Percentiles rank a stretch among this genome's conserved stretches.
Evolutionary conservation across 768 basidiomycete genomes (phyloP).

Genomic region (Filobasidium wieringae): DNA sequence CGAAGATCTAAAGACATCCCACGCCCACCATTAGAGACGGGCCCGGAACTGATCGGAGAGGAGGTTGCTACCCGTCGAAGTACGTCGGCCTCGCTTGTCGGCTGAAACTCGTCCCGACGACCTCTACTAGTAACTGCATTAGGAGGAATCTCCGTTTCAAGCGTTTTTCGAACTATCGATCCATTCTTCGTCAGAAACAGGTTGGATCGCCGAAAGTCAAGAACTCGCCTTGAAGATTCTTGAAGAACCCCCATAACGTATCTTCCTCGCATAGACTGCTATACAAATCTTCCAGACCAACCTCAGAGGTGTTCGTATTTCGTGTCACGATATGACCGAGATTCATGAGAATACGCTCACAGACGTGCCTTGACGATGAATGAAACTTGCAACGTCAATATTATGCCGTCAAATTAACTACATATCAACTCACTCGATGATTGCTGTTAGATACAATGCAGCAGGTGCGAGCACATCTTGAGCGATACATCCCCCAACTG

Average conservation of each 20-base stretch:
- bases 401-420: background rate
- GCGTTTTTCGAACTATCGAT: background rate
- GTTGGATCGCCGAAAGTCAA: constrained; percentile 7
- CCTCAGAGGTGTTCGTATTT: constrained; percentile 65
- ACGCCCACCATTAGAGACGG: too few species aligned
- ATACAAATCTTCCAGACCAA: constrained; percentile 70
- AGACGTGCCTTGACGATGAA: constrained; percentile 24
- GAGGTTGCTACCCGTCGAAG: too few species aligned
- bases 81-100: too few species aligned
- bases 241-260: constrained; percentile 70
- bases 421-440: constrained; percentile 51
- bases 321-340: constrained; percentile 73
- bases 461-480: constrained; percentile 61
- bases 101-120: too few species aligned
- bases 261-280: constrained; percentile 83
- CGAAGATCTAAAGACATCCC: too few species aligned
- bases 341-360: constrained; percentile 70
- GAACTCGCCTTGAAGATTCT: constrained; percentile 53
- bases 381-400: constrained; percentile 3
- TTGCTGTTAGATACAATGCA: constrained; percentile 78
- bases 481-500: constrained; percentile 50
- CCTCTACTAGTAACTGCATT: too few species aligned
- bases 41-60: too few species aligned
- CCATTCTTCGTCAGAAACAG: background rate
- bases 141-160: background rate